Evolutionary conservation across 805 yeast genomes (phyloP).

Genomic region (Grigorovia yakushimaensis): DNA sequence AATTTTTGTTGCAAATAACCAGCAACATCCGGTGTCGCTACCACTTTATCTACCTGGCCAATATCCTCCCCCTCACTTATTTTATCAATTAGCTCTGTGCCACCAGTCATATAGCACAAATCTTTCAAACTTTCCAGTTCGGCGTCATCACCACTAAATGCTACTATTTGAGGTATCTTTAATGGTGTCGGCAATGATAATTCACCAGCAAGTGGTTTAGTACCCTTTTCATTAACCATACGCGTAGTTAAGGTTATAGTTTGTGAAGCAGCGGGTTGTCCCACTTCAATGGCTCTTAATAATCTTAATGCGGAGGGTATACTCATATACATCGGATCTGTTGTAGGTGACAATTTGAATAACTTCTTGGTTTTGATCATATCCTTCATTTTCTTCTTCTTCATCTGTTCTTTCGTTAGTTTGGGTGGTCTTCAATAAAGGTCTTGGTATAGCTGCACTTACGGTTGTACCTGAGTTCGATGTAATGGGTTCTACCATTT

Average conservation of each 20-base stretch:
- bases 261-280: conserved; percentile 62
- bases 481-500: no score
- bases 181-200: conserved; percentile 66
- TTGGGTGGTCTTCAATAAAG: conserved; percentile 9
- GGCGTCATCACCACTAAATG: conserved; percentile 53
- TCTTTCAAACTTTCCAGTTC: conserved; percentile 43
- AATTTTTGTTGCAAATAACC: conserved; percentile 48
- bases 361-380: conserved; percentile 29
- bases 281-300: conserved; percentile 84
- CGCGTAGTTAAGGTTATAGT: conserved; percentile 58
- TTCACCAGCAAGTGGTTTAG: conserved; percentile 62
- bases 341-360: conserved; percentile 37
- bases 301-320: conserved; percentile 65
- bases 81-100: conserved; percentile 53
- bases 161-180: conserved; percentile 52
- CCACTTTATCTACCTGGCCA: conserved; percentile 50
- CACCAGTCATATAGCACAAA: conserved; percentile 60
- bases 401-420: conserved; percentile 24
- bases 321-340: conserved; percentile 58
- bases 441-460: no score
- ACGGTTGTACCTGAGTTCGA: no score
- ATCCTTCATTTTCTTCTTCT: conserved; percentile 31
- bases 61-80: conserved; percentile 37
- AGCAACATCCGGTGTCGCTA: conserved; percentile 77
- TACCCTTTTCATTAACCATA: conserved; percentile 66